A percentile compares a stretch with the other conserved stretches of the same genome.
phyloP scores from a whole-genome alignment of 306 rosid species.

The Lathyrus tuberosus region DNA sequence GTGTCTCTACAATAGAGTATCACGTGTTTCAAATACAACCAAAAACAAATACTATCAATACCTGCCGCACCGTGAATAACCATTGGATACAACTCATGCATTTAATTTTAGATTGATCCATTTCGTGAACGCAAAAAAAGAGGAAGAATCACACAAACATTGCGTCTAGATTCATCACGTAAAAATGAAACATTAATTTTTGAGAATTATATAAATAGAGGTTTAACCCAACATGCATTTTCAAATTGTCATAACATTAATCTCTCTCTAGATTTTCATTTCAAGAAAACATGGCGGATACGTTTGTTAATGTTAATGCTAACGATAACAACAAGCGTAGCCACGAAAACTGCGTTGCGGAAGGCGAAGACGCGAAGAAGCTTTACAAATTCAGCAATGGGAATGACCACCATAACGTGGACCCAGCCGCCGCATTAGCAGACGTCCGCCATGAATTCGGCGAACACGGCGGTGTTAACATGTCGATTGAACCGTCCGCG shows the following conservation, averaged over 20 bases:
- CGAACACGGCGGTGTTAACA: constrained; percentile 96
- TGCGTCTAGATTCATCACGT: background rate
- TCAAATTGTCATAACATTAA: background rate
- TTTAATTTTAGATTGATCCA: background rate
- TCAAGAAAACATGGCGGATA: background rate
- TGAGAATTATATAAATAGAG: background rate
- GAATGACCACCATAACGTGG: background rate
- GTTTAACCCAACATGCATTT: background rate
- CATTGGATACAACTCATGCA: background rate
- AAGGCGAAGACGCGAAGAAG: constrained; percentile 43
- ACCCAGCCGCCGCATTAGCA: constrained; percentile 81
- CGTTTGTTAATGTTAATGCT: background rate
- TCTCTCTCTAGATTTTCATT: background rate
- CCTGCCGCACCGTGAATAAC: background rate
- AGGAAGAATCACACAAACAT: background rate
- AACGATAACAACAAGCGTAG: background rate
- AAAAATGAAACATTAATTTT: background rate
- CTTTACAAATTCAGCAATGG: background rate
- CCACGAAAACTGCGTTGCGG: constrained; percentile 7
- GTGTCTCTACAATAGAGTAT: no score
- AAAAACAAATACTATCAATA: no score
- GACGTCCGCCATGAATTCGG: constrained; percentile 87
- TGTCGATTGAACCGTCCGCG: constrained; percentile 97
- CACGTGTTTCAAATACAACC: no score
- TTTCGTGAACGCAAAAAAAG: background rate